Base-by-base conservation (phyloP, 2,329 filamentous ascomycete genomes). In the Paramyrothecium sp. region DNA sequence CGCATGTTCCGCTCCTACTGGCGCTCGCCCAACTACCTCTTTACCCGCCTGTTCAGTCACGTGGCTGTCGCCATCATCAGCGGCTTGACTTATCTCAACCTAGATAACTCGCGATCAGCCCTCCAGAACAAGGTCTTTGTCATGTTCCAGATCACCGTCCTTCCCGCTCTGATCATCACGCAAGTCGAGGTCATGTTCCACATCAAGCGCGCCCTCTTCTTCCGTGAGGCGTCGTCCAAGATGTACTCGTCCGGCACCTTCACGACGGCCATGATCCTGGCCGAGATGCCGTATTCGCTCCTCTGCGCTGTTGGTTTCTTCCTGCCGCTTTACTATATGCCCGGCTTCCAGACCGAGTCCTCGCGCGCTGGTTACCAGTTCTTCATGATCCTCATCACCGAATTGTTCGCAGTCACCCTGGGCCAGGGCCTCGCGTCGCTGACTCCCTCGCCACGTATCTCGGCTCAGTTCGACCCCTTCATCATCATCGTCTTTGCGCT, bases 81-180 rank as follows among this genome's bases (percentile, higher is more conserved):
- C 0, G 92, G 92, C 64, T 81, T 96, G 13, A 89, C 89, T 34
- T 97, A 89, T 71, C 78, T 96, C 51, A 84, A 91, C 59, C 84
- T 96, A 10, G 87, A 94, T 68, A 75, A 92, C 66, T 92, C 89
- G 2, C 84, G 89, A 11, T 77, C 88, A 1, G 90, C 89, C 2
- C 81, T 97, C 4, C 92, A 97, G 73, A 90, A 95, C 78, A 88
- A 89, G 59, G 84, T 97, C 60, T 97, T 97, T 73, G 86, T 94
- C 73, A 90, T 95, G 71, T 97, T 97, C 83, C 91, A 96, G 71
- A 86, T 92, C 54, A 92, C 91, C 0, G 90, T 96, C 21, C 81
- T 97, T 23, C 91, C 92, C 0, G 90, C 90, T 1, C 80, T 96
- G 30, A 91, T 96, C 71, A 85, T 96, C 56, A 86, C 88, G 1